Evolutionary conservation across 108 stramenopile genomes (phyloP).

Genomic region (Chaetoceros tenuissimus): DNA sequence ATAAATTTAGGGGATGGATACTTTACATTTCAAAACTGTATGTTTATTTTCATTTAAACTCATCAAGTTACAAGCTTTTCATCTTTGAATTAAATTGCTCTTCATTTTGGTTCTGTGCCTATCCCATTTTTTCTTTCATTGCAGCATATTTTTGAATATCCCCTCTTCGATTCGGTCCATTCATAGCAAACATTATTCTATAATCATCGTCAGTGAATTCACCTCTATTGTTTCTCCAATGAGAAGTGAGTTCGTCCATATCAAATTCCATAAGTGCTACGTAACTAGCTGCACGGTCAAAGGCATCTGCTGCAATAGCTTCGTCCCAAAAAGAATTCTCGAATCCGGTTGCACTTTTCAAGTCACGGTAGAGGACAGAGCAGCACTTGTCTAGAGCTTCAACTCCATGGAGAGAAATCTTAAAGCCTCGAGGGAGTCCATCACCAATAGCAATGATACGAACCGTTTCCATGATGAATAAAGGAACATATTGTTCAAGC

Average conservation of each 20-base stretch:
- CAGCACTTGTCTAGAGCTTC: constrained; percentile 76
- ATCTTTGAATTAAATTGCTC: background rate
- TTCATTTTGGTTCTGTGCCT: background rate
- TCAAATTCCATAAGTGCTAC: constrained; percentile 81
- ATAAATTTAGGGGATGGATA: background rate
- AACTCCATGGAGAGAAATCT: constrained; percentile 74
- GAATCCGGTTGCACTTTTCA: constrained; percentile 78
- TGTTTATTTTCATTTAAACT: background rate
- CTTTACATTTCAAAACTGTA: no score
- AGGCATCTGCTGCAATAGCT: constrained; percentile 72
- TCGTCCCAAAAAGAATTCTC: constrained; percentile 85
- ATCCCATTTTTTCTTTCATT: constrained; percentile 31
- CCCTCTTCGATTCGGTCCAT: constrained; percentile 66
- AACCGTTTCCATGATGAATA: constrained; percentile 72
- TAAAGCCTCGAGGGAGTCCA: constrained; percentile 41
- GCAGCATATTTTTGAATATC: constrained; percentile 58
- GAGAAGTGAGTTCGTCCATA: constrained; percentile 48
- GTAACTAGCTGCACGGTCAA: constrained; percentile 75
- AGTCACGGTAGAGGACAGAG: constrained; percentile 79
- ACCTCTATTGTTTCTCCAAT: constrained; percentile 52
- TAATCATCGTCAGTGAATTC: constrained; percentile 74
- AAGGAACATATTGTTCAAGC: constrained; percentile 79
- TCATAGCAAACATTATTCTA: constrained; percentile 74
- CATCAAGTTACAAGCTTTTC: background rate
- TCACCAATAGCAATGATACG: constrained; percentile 66